Conservation (phyloP, 148 eudicot species). For the Oxyria digyna region DNA sequence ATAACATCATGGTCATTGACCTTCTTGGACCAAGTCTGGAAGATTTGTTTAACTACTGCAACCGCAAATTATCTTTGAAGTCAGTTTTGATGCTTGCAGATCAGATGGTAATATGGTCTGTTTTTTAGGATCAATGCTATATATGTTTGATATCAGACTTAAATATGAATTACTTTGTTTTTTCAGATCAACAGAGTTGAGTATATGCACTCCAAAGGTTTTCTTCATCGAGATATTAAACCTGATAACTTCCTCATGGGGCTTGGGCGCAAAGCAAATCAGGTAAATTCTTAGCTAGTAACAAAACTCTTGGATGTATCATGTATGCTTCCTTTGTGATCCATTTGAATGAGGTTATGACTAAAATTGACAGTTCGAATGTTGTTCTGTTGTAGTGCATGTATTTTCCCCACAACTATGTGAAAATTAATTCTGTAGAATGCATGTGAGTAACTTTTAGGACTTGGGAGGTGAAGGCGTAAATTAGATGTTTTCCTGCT, state of each 20-base stretch:
- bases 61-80: slow-evolving; percentile 66
- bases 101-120: slow-evolving; percentile 49
- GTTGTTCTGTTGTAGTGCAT: not conserved
- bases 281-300: slow-evolving; percentile 28
- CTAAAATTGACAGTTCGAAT: not conserved
- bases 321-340: not conserved
- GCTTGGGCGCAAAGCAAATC: slow-evolving; percentile 96
- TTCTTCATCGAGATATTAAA: slow-evolving; percentile 95
- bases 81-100: slow-evolving; percentile 90
- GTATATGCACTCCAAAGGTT: slow-evolving; percentile 93
- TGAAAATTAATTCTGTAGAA: not conserved
- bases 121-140: not conserved
- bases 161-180: slow-evolving; percentile 7
- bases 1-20: slow-evolving; percentile 80
- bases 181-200: slow-evolving; percentile 73
- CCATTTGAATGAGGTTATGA: not conserved
- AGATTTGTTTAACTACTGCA: slow-evolving; percentile 79
- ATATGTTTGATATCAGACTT: slow-evolving; percentile 3
- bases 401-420: not conserved
- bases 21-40: slow-evolving; percentile 91
- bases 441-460: not conserved
- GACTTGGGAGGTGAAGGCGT: not conserved
- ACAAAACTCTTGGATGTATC: not conserved
- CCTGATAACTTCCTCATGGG: slow-evolving; percentile 98
- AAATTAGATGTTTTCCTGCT: not conserved